Evolutionary conservation across 345 rosid genomes (phyloP).

Genomic region (Linum tenue): DNA sequence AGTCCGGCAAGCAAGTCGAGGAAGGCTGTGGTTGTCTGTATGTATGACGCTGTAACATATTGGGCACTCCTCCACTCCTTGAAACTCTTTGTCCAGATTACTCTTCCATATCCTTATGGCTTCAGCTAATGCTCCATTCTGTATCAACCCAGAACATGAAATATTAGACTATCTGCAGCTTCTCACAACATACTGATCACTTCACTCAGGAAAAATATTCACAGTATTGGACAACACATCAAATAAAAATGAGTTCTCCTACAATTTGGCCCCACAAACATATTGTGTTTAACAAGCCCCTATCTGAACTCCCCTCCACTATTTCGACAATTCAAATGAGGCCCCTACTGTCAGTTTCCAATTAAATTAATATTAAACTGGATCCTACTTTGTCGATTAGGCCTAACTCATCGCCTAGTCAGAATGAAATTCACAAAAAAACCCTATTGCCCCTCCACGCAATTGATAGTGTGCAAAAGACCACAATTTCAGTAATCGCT

Average conservation of each 20-base stretch:
- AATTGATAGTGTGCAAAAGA: background rate
- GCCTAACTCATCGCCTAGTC: too few species aligned
- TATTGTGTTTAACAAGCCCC: too few species aligned
- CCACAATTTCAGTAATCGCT: background rate
- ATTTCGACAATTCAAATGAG: too few species aligned
- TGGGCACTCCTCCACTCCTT: constrained; percentile 97
- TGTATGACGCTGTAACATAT: constrained; percentile 97
- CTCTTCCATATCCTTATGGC: constrained; percentile 87
- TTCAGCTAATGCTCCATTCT: constrained; percentile 97
- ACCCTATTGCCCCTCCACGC: too few species aligned
- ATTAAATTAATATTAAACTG: too few species aligned
- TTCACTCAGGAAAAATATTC: background rate
- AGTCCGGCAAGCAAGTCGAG: constrained; percentile 86
- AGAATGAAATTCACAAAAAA: background rate
- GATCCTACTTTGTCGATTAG: too few species aligned
- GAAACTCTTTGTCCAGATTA: constrained; percentile 89
- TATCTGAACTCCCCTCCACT: too few species aligned
- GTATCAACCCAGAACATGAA: constrained; percentile 18
- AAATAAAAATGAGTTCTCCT: too few species aligned
- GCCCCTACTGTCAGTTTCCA: too few species aligned
- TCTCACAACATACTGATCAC: background rate
- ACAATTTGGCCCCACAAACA: too few species aligned
- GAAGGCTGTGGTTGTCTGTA: constrained; percentile 76
- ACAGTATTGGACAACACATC: too few species aligned
- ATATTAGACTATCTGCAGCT: background rate